Base-by-base conservation (phyloP, 2,329 filamentous ascomycete genomes). In the Daldinia sp. region DNA sequence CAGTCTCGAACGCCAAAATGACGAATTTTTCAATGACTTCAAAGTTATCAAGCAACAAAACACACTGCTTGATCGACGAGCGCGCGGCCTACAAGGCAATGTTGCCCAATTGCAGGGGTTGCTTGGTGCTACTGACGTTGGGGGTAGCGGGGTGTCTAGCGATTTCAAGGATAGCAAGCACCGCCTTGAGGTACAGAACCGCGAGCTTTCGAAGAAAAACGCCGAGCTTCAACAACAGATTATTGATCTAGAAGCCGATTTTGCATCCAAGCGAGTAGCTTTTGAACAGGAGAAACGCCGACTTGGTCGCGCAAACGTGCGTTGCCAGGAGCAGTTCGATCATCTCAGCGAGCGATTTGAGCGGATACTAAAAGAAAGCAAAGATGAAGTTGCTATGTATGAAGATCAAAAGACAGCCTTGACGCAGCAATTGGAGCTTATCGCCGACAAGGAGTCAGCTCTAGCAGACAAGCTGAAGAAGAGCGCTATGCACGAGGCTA, bases 11-110 rank as follows among this genome's bases (percentile, higher is more conserved):
- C 82, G 81, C 34, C 81, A 84, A 70, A 85, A 85, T 61, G 82
- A 85, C 50, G 82, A 80, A 63, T 85, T 84, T 68, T 85, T 82
- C 67, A 80, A 76, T 58, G 82, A 85, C 69, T 85, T 83, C 75
- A 72, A 72, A 37, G 53, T 62, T 43, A 67, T 74, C 11, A 71
- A 75, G 48, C 67, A 74, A 43, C 69, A 85, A 69, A 85, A 84
- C 64, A 77, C 79, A 21, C 76, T 75, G 53, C 84, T 82, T 60
- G 81, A 81, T 69, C 79, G 79, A 48, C 81, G 77, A 56, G 73
- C 80, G 25, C 78, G 78, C 19, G 77, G 79, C 30, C 71, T 84
- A n/a, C 78, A 81, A 45, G 78, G 80, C 6, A 78, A 84, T 48
- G 81, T 82, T 23, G 68, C 78, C 47, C 80, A 81, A 53, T 76